Base-by-base conservation (phyloP, 805 yeast genomes). In the Ogataea allantospora region DNA sequence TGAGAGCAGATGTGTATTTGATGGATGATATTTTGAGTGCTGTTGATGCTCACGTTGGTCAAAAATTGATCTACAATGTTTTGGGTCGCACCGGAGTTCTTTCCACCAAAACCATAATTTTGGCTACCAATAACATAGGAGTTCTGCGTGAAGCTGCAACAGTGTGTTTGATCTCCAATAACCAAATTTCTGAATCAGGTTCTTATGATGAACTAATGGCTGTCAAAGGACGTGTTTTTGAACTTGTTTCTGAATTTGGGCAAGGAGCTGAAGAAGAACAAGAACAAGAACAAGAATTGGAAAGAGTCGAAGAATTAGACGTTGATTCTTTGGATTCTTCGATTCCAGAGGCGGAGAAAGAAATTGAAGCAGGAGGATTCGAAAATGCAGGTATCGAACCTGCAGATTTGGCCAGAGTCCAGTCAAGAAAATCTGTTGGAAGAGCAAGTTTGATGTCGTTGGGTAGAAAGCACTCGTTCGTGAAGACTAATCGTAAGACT, bases 31-130 rank as follows among this genome's bases (percentile, higher is more conserved):
- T 95, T 7, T 72, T 93, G 43, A 83, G 95, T 58, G 99, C 99
- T 17, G 99, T 93, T 27, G 99, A 93, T 64, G 97, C 88, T 53
- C 99, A 93, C 59, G 99, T 93, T 46, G 91, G 96, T 9, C 79
- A 78, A 48, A 95, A 88, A 55, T 69, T 93, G 52, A 80, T 85
- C 48, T 81, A 80, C 5, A 51, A 68, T 25, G 82, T 79, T 11
- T 53, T 78, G 12, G 65, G 68, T 23, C 55, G 48, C 7, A 44
- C 52, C 7, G 84, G 84, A 17, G 47, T 80, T 10, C 59, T 80
- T 33, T 62, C 64, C 7, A 56, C 71, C 3, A 78, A 77, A 48
- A 75, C 83, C 15, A 38, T 75, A 20, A 62, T 80, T 26, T 61
- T 80, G 35, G 70, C 83, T 3, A 80, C 87, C 2, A 80, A 80